A percentile compares a stretch with the other conserved stretches of the same genome.
phyloP scores from a whole-genome alignment of 345 rosid genomes.

The Salix brachista region DNA sequence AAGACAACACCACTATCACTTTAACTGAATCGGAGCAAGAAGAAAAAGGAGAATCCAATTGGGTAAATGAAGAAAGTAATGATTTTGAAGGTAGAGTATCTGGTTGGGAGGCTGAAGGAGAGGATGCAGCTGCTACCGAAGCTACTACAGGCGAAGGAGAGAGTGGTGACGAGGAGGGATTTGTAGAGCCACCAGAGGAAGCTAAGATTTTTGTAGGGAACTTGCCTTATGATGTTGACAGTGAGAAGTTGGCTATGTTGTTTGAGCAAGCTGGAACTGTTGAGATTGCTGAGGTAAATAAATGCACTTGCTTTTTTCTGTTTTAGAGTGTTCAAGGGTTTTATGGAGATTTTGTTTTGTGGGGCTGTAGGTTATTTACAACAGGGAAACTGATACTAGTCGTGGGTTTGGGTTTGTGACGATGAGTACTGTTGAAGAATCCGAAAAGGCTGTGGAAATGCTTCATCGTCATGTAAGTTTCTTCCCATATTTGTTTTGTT shows the following conservation, averaged over 20 bases:
- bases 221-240: constrained; percentile 73
- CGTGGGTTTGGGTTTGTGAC: constrained; percentile 96
- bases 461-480: constrained; percentile 67
- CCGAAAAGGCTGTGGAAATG: constrained; percentile 71
- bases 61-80: constrained; percentile 34
- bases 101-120: constrained; percentile 38
- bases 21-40: constrained; percentile 15
- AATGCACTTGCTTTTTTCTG: background rate
- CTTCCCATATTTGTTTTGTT: background rate
- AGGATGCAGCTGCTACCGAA: constrained; percentile 14
- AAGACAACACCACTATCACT: constrained; percentile 30
- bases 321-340: background rate
- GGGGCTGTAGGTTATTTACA: constrained; percentile 65
- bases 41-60: constrained; percentile 8
- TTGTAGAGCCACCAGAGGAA: constrained; percentile 64
- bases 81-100: constrained; percentile 30
- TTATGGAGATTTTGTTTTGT: background rate
- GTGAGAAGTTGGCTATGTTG: constrained; percentile 72
- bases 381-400: constrained; percentile 76
- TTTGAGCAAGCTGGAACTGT: constrained; percentile 89
- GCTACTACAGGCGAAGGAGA: constrained; percentile 22
- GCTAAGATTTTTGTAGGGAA: constrained; percentile 88
- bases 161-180: constrained; percentile 27
- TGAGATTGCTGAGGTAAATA: constrained; percentile 82
- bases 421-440: constrained; percentile 84